Base-by-base conservation (phyloP, 2,329 filamentous ascomycete species). In the Aspergillus sp. region DNA sequence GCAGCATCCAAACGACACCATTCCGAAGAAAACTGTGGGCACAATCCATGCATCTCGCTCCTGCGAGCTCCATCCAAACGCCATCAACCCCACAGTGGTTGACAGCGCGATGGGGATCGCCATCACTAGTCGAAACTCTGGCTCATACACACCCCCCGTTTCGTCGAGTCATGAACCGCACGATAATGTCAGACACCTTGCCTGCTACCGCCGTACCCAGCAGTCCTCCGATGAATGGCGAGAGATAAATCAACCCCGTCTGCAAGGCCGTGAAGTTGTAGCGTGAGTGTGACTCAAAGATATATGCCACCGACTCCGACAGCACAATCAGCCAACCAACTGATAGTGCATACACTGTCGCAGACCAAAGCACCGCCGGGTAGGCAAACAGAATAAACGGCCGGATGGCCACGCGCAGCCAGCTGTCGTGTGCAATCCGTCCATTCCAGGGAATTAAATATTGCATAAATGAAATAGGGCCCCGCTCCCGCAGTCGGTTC, bases 141-240 rank as follows among this genome's bases (percentile, higher is more conserved):
- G 91, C 65, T 97, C 91, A 63, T 96, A 97, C 3, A 97, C 73
- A 2, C 91, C 91, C 91, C n/a, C 88, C 89, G 54, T 97, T 97
- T 27, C 83, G 82, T 31, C 83, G 79, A 2, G 88, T 78, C 85
- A 97, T 89, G 46, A 74, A 84, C 41, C 82, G 82, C 5, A 95
- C 90, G 38, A 97, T 82, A 2, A 91, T 58, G 58, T 97, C 93
- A 4, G 87, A 93, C 9, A 95, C 77, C 59, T 86, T 88, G 33
- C 91, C 93, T 0, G 91, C 91, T 0, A 96, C 88, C 0, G 85
- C 90, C 0, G 90, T 95, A n/a, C 91, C 91, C 0, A 96, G 74
- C 5, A 97, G 78, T 6, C 88, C 90, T 10, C 90, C 90, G 5
- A 96, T 69, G 57, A 97, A 96, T 0, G 91, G 91, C 0, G 87